phyloP scores from a whole-genome alignment of 129 eudicot species.

The Erigeron canadensis region DNA sequence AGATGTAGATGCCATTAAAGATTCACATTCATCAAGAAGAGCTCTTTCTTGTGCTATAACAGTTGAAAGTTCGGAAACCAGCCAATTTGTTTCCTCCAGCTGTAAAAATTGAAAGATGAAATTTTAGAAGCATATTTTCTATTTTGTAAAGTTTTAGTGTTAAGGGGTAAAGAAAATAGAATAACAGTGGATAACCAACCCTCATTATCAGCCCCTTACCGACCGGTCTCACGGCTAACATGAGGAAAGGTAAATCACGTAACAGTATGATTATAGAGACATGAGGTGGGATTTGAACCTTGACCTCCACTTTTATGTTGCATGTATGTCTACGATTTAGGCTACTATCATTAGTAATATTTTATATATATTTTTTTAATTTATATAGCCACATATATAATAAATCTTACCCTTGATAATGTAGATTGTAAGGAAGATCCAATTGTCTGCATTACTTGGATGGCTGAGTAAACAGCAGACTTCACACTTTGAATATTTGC shows the following conservation, averaged over 20 bases:
- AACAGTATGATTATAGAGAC: too few species aligned
- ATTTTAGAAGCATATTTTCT: not conserved
- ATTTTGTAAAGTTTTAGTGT: conserved; percentile 8
- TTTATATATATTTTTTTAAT: too few species aligned
- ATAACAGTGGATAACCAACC: too few species aligned
- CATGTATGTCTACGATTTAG: too few species aligned
- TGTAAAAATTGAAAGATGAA: conserved; percentile 25
- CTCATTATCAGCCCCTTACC: too few species aligned
- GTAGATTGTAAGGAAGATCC: conserved; percentile 66
- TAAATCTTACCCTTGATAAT: conserved; percentile 57
- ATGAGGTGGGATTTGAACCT: too few species aligned
- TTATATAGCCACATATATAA: not conserved
- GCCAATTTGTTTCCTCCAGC: conserved; percentile 69
- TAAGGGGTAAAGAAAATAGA: not conserved
- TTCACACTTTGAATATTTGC: conserved; percentile 58
- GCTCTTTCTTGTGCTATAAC: conserved; percentile 82
- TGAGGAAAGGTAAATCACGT: too few species aligned
- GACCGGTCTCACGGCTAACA: too few species aligned
- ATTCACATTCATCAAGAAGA: conserved; percentile 78
- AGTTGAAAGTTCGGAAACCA: conserved; percentile 82
- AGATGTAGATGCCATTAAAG: conserved; percentile 59
- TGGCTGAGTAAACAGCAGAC: conserved; percentile 77
- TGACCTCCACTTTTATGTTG: too few species aligned
- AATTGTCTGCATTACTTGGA: conserved; percentile 73
- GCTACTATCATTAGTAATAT: too few species aligned